Evolutionary conservation across 352 stramenopile species (phyloP).

Genomic region (Phytophthora litchii): DNA sequence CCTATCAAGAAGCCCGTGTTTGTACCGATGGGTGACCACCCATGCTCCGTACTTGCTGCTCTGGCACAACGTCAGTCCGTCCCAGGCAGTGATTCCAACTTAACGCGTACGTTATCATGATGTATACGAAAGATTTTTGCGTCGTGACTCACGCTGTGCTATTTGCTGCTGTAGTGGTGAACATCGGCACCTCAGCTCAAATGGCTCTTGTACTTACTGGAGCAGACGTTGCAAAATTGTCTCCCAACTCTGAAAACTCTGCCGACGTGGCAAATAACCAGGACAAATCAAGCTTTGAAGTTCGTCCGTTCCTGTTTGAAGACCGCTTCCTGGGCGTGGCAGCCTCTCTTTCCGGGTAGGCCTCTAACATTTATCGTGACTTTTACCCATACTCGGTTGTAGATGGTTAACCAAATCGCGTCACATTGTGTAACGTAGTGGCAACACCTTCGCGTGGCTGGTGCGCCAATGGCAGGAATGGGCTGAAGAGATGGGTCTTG

Average conservation of each 20-base stretch:
- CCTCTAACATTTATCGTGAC: constrained; percentile 1
- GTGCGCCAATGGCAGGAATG: constrained; percentile 65
- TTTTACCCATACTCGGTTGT: not conserved
- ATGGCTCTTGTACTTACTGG: constrained; percentile 67
- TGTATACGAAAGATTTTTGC: too few species aligned
- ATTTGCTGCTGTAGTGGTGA: constrained; percentile 54
- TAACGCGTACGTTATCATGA: constrained; percentile 50
- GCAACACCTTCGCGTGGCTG: constrained; percentile 75
- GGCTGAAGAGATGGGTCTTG: constrained; percentile 51
- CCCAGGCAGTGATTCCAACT: constrained; percentile 31
- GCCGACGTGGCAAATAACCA: not conserved
- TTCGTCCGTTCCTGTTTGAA: constrained; percentile 69
- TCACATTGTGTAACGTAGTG: too few species aligned
- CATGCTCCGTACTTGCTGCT: constrained; percentile 69
- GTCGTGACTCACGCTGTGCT: constrained; percentile 14
- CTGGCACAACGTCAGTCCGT: constrained; percentile 37
- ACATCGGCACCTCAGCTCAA: constrained; percentile 84
- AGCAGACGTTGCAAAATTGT: constrained; percentile 35
- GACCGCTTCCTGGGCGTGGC: constrained; percentile 70
- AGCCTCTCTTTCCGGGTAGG: constrained; percentile 74
- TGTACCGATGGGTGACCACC: constrained; percentile 82
- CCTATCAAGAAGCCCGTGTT: constrained; percentile 44
- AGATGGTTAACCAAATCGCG: constrained; percentile 3
- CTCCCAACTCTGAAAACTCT: constrained; percentile 1
- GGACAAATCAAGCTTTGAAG: constrained; percentile 59